These are phyloP conservation scores for Terana coerulea DNA, from an alignment of 768 basidiomycete species.

Conservation along the genomic window DNA sequence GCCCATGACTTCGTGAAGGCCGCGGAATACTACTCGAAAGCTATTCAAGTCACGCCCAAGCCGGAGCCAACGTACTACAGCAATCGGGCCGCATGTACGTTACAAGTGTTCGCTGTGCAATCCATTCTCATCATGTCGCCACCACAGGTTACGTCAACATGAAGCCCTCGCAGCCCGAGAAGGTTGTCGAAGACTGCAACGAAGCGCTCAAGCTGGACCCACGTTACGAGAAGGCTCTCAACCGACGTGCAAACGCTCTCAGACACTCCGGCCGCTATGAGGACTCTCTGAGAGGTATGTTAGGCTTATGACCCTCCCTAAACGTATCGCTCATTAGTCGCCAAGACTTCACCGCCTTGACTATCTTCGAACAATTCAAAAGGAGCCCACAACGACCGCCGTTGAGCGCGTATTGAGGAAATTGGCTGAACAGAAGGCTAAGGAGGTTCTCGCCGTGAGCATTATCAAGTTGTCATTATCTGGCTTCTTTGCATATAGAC, in stretches of 20 bases:
- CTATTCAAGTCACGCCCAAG: constrained; percentile 69
- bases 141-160: constrained; percentile 92
- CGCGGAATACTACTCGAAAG: constrained; percentile 65
- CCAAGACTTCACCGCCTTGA: constrained; percentile 92
- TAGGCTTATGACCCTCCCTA: not conserved
- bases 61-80: constrained; percentile 93
- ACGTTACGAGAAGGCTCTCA: constrained; percentile 86
- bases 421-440: constrained; percentile 67
- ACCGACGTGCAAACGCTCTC: constrained; percentile 82
- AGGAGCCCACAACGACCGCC: constrained; percentile 67
- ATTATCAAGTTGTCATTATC: not conserved
- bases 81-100: constrained; percentile 94
- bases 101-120: not conserved
- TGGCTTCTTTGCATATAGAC: constrained; percentile 34
- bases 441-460: constrained; percentile 65
- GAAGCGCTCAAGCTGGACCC: constrained; percentile 79
- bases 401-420: constrained; percentile 94
- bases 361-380: constrained; percentile 93
- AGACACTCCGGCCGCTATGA: constrained; percentile 72
- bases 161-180: constrained; percentile 76
- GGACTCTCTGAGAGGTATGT: constrained; percentile 75
- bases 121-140: not conserved
- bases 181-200: constrained; percentile 86
- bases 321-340: not conserved
- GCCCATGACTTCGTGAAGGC: constrained; percentile 56